Evolutionary conservation across 2,329 filamentous ascomycete species (phyloP).

Genomic region (Botrytis pseudocinerea): DNA sequence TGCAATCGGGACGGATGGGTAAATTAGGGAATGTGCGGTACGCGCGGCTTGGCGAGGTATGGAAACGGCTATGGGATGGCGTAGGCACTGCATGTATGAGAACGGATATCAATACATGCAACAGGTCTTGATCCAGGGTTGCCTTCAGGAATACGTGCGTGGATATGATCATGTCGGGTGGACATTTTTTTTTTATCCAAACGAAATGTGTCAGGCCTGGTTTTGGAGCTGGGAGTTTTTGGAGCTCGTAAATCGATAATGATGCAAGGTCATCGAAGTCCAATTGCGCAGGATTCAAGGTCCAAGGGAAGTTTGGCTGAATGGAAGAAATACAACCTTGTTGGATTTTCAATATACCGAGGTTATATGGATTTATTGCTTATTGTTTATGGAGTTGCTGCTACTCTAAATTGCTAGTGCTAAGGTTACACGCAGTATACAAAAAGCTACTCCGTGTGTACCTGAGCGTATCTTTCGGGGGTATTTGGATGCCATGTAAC

Average conservation of each 20-base stretch:
- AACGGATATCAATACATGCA: neutral
- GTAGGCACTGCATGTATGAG: neutral
- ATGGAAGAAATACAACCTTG: neutral
- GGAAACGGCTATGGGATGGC: neutral
- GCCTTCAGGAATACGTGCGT: neutral
- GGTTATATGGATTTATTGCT: neutral
- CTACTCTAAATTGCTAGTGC: neutral
- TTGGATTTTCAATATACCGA: neutral
- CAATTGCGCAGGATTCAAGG: neutral
- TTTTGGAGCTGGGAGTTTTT: neutral
- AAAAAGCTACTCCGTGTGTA: neutral
- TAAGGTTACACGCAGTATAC: neutral
- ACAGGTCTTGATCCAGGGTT: neutral
- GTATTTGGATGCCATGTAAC: neutral
- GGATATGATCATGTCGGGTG: neutral
- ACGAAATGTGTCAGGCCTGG: neutral
- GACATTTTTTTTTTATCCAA: neutral
- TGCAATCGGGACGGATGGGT: neutral
- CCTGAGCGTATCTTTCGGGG: neutral
- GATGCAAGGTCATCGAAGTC: neutral
- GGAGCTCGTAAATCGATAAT: neutral
- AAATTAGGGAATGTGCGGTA: neutral
- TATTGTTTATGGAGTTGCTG: neutral
- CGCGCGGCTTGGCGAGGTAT: neutral
- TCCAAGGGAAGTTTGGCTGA: neutral